Percentiles rank a stretch among this genome's conserved stretches.
Conservation (phyloP, 2,329 filamentous ascomycete genomes). For the Scopulariopsis brevicaulis region DNA sequence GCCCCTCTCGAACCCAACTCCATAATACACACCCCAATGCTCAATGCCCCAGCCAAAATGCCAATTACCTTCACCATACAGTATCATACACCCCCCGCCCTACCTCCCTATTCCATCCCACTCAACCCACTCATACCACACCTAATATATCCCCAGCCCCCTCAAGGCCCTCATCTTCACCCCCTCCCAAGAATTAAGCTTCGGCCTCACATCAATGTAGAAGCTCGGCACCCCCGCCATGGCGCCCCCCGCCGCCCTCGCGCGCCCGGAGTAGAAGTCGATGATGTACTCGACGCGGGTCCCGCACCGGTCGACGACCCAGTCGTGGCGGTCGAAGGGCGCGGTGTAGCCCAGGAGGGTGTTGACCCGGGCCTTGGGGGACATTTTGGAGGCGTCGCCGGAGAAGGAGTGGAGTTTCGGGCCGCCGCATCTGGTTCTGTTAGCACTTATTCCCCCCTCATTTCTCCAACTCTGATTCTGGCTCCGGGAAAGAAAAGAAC, state of each 20-base stretch:
- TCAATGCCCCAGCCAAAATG: not conserved
- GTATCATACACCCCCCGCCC: not conserved
- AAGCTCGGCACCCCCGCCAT: constrained; percentile 36
- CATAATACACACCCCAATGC: not conserved
- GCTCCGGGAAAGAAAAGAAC: not conserved
- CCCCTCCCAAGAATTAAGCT: constrained; percentile 57
- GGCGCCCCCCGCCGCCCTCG: constrained; percentile 19
- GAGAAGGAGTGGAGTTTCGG: constrained; percentile 77
- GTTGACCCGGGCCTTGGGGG: constrained; percentile 74
- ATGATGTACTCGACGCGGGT: constrained; percentile 87
- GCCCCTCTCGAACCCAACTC: not conserved
- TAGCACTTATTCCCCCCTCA: constrained; percentile 3
- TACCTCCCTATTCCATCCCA: not conserved
- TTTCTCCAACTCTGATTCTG: not conserved
- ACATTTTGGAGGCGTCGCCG: constrained; percentile 58
- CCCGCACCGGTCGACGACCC: constrained; percentile 89
- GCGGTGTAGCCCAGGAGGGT: constrained; percentile 76
- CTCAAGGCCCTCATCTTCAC: constrained; percentile 52
- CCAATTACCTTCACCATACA: not conserved
- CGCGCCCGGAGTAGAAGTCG: constrained; percentile 81
- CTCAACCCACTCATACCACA: not conserved
- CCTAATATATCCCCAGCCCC: constrained; percentile 34
- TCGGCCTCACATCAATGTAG: constrained; percentile 57
- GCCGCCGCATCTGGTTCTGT: constrained; percentile 44
- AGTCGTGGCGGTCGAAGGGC: constrained; percentile 94